Evolutionary conservation across 495 filamentous ascomycete species (phyloP).

Genomic region (Mytilinidion resinicola): DNA sequence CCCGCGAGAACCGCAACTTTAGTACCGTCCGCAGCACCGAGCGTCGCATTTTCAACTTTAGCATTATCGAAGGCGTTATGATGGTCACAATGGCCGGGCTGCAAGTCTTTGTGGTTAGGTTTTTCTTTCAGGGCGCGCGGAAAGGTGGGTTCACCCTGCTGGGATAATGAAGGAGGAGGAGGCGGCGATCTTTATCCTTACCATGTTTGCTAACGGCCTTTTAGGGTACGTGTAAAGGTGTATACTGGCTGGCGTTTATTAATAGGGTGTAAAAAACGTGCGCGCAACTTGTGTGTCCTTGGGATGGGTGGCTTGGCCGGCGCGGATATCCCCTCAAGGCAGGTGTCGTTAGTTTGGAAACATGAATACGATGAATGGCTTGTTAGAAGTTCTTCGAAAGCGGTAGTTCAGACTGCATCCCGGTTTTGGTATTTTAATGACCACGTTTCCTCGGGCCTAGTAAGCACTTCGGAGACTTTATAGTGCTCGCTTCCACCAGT

Average conservation of each 20-base stretch:
- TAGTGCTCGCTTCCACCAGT: too few relatives aligned
- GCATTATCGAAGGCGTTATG: slow-evolving; percentile 81
- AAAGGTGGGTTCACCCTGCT: slow-evolving; percentile 49
- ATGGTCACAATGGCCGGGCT: slow-evolving; percentile 94
- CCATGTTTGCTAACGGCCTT: not conserved
- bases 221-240: slow-evolving; percentile 2
- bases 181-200: not conserved
- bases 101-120: slow-evolving; percentile 95
- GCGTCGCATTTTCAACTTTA: slow-evolving; percentile 93
- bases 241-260: not conserved
- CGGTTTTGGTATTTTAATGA: too few relatives aligned
- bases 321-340: too few relatives aligned
- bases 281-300: too few relatives aligned
- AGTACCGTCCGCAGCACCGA: slow-evolving; percentile 97
- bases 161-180: not conserved
- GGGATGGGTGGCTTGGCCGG: too few relatives aligned
- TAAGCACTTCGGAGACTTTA: too few relatives aligned
- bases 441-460: too few relatives aligned
- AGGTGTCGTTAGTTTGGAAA: too few relatives aligned
- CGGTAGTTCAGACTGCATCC: too few relatives aligned
- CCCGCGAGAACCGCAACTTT: slow-evolving; percentile 97
- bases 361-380: too few relatives aligned
- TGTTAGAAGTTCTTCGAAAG: too few relatives aligned
- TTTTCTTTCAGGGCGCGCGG: slow-evolving; percentile 93
- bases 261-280: too few relatives aligned